phyloP scores from a whole-genome alignment of 192 early-diverging fungal genomes.

The Umbelopsis vinacea region DNA sequence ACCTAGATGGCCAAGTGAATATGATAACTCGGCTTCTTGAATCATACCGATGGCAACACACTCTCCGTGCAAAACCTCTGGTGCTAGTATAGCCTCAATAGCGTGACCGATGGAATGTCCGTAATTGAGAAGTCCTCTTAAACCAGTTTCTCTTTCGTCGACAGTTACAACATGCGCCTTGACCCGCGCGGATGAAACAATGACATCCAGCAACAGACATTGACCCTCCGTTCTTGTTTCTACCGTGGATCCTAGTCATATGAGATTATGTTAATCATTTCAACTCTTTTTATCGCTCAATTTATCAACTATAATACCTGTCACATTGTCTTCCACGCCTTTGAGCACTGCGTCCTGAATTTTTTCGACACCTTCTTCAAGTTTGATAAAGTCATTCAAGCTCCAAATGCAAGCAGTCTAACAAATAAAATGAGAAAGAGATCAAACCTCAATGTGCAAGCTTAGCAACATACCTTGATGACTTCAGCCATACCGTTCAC shows the following conservation, averaged over 20 bases:
- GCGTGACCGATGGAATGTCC: constrained; percentile 97
- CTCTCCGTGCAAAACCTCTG: constrained; percentile 91
- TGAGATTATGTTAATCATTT: background rate
- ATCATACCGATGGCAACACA: constrained; percentile 94
- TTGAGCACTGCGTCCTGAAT: constrained; percentile 73
- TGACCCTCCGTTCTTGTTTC: constrained; percentile 62
- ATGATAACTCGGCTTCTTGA: constrained; percentile 87
- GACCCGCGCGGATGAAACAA: constrained; percentile 83
- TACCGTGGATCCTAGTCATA: constrained; percentile 18
- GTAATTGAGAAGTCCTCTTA: constrained; percentile 95
- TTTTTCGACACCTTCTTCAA: constrained; percentile 79
- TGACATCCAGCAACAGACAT: constrained; percentile 71
- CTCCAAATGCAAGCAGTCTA: constrained; percentile 92
- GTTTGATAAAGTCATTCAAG: constrained; percentile 80
- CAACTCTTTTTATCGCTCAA: background rate
- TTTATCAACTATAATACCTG: constrained; percentile 32
- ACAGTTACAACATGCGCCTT: constrained; percentile 94
- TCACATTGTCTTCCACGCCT: constrained; percentile 38
- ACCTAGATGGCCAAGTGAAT: constrained; percentile 77
- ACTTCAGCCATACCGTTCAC: constrained; percentile 98
- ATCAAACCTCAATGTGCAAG: background rate
- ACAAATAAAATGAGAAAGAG: background rate
- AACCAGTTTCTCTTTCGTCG: constrained; percentile 92
- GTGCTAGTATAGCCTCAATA: constrained; percentile 88
- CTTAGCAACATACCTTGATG: constrained; percentile 65